A percentile compares a stretch with the other conserved stretches of the same genome.
phyloP scores from a whole-genome alignment of 345 rosid genomes.

The Eucalyptus albens region DNA sequence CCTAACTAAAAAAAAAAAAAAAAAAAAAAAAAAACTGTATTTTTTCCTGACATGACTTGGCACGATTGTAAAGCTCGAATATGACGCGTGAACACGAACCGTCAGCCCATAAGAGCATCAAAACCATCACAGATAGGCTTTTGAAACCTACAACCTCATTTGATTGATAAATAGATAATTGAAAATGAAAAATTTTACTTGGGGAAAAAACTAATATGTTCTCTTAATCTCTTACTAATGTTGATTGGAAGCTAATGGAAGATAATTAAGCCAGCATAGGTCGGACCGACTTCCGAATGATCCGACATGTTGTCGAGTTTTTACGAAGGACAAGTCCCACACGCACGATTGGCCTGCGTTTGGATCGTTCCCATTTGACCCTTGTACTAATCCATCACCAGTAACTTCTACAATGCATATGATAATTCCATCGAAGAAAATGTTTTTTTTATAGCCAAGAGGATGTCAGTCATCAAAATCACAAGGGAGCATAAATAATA shows the following conservation, averaged over 20 bases:
- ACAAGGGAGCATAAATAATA: neutral
- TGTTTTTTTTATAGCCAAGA: neutral
- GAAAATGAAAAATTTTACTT: neutral
- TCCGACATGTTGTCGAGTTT: neutral
- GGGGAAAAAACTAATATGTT: neutral
- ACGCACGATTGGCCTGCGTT: neutral
- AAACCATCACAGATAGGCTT: neutral
- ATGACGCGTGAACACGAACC: neutral
- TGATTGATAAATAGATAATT: neutral
- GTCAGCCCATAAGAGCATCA: neutral
- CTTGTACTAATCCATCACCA: neutral
- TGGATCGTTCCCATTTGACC: neutral
- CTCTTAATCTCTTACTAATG: neutral
- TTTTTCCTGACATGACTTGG: neutral
- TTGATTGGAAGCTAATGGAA: neutral
- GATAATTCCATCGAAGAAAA: neutral
- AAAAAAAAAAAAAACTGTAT: neutral
- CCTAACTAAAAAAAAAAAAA: neutral
- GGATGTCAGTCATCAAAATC: neutral
- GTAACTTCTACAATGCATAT: neutral
- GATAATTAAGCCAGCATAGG: neutral
- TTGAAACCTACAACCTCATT: neutral
- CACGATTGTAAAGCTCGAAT: neutral
- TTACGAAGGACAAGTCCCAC: neutral
- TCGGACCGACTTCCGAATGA: neutral